Base-by-base conservation (phyloP, 164 flowering plant genomes). In the Stephania japonica region DNA sequence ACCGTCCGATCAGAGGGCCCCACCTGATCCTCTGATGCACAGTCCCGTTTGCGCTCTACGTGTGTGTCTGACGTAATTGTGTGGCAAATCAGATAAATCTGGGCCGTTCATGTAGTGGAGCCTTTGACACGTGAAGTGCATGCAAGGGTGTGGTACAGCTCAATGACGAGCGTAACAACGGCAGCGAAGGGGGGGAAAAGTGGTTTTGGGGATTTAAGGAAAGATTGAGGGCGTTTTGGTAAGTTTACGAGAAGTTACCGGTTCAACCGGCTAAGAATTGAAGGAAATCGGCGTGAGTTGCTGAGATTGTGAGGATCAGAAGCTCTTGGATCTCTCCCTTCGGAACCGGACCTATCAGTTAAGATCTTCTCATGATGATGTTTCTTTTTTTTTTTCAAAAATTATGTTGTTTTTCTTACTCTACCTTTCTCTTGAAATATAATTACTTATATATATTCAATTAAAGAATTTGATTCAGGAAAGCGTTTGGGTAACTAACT, bases 201-300 rank as follows among this genome's bases (percentile, higher is more conserved):
- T 19, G 19, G 7, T 21, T 2, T 11, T 12, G 14, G 12, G 53
- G 7, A 9, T 19, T 61, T 32, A 4, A 41, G 21, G 12, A 50
- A 32, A 14, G 56, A 11, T 3, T n/a, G 16, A 72, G 72, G 76
- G 72, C 27, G 69, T 25, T 76, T 59, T 26, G 43, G 80, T 25
- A 42, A 11, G 18, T 61, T 42, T 18, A 7, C 7, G 43, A 65
- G n/a, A 25, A 70, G 70, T 67, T 80, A 79, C 75, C 84, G 75
- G 71, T 79, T 83, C 86, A 72, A 79, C 70, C 70, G 83, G 81
- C 80, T 42, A 21, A 65, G 72, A 75, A 66, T 32, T 25, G 74
- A 73, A 67, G 65, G 21, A 66, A 47, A 75, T 68, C 69, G 59
- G 3, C 3, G 50, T 44, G 38, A n/a, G 56, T 68, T 32, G 38